Evolutionary conservation across 805 yeast genomes (phyloP).

Genomic region (Yamadazyma philogaea): DNA sequence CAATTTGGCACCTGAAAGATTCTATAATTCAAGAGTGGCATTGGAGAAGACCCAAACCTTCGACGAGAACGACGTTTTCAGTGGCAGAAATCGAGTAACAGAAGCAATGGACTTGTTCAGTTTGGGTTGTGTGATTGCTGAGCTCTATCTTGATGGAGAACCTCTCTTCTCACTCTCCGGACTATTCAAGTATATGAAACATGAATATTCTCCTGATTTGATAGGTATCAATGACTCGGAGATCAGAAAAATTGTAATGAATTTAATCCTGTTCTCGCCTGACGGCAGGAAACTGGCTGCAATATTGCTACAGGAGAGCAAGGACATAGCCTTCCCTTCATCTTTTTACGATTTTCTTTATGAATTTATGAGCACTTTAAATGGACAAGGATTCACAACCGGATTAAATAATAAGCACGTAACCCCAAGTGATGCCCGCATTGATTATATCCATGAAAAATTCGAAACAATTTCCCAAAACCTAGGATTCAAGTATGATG

Average conservation of each 20-base stretch:
- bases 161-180: slow-evolving; percentile 86
- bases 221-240: slow-evolving; percentile 49
- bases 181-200: slow-evolving; percentile 73
- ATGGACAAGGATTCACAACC: slow-evolving; percentile 19
- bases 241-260: slow-evolving; percentile 53
- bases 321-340: slow-evolving; percentile 57
- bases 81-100: slow-evolving; percentile 34
- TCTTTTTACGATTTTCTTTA: slow-evolving; percentile 64
- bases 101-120: slow-evolving; percentile 79
- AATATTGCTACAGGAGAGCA: slow-evolving; percentile 49
- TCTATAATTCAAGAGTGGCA: slow-evolving; percentile 36
- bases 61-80: slow-evolving; percentile 21
- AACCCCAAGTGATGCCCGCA: slow-evolving; percentile 42
- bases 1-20: slow-evolving; percentile 93
- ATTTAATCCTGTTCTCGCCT: slow-evolving; percentile 69
- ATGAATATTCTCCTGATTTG: slow-evolving; percentile 64
- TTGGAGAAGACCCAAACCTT: slow-evolving; percentile 17
- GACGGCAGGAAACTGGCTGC: slow-evolving; percentile 52
- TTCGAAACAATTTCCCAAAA: slow-evolving; percentile 44
- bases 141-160: slow-evolving; percentile 79
- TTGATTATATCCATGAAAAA: slow-evolving; percentile 57
- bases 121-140: slow-evolving; percentile 86
- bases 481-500: slow-evolving; percentile 21
- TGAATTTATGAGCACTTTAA: slow-evolving; percentile 51
- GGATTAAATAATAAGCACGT: slow-evolving; percentile 17